These are phyloP conservation scores for Amanita exitialis DNA, from an alignment of 768 basidiomycete species.

Conservation along the genomic window DNA sequence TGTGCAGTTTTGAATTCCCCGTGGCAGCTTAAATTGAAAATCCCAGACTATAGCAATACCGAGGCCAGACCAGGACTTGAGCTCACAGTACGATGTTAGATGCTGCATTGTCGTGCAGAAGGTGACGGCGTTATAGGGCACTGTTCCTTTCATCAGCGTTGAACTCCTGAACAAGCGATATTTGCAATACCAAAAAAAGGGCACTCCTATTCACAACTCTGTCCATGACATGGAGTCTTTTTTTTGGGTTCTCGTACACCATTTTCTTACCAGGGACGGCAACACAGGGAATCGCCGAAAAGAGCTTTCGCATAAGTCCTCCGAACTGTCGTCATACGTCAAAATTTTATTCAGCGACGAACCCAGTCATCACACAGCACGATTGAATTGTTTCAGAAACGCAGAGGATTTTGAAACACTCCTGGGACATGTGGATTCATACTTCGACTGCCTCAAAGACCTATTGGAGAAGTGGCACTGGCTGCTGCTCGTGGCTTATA, in stretches of 20 bases:
- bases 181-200: background rate
- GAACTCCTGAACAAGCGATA: background rate
- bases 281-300: background rate
- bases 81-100: background rate
- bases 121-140: background rate
- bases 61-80: background rate
- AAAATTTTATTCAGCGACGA: background rate
- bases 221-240: constrained; percentile 14
- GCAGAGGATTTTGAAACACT: background rate
- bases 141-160: too few species aligned
- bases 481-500: background rate
- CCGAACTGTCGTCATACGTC: background rate
- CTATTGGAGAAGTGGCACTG: background rate
- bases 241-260: constrained; percentile 12
- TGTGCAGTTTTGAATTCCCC: background rate
- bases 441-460: background rate
- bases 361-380: background rate
- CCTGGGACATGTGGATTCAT: background rate
- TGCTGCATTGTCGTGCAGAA: background rate
- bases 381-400: background rate
- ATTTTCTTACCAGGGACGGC: constrained; percentile 6
- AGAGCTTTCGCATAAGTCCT: background rate
- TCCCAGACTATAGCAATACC: background rate
- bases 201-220: constrained; percentile 1
- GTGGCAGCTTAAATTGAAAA: background rate